A percentile compares a stretch with the other conserved stretches of the same genome.
Evolutionary conservation across 1,139 yeast genomes (phyloP).

Genomic region (Blastobotrys petasosporus): DNA sequence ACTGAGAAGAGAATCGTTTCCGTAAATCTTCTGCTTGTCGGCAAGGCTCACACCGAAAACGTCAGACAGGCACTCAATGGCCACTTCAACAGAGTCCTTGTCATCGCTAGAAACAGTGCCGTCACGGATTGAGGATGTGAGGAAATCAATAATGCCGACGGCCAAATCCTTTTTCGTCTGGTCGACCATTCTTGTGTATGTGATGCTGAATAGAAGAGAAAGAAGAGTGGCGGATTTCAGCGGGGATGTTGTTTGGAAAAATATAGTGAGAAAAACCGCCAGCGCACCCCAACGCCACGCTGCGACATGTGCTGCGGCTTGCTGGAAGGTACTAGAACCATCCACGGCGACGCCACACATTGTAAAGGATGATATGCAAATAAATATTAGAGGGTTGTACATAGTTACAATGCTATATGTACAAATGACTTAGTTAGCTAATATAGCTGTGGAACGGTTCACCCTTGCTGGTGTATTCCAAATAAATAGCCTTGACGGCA

Average conservation of each 20-base stretch:
- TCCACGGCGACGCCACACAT: too few species aligned
- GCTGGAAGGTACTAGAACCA: too few species aligned
- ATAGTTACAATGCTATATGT: too few species aligned
- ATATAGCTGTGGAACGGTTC: background rate
- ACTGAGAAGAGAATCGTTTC: constrained; percentile 37
- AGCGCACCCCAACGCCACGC: too few species aligned
- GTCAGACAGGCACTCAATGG: constrained; percentile 86
- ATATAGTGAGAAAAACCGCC: too few species aligned
- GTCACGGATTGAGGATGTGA: constrained; percentile 52
- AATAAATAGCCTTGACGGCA: background rate
- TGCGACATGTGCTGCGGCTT: too few species aligned
- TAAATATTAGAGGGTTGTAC: too few species aligned
- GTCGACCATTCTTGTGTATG: constrained; percentile 2
- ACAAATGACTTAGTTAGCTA: too few species aligned
- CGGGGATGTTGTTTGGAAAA: too few species aligned
- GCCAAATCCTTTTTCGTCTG: constrained; percentile 57
- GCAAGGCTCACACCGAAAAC: constrained; percentile 64
- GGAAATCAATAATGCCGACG: constrained; percentile 65
- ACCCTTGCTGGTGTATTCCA: background rate
- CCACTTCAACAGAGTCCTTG: constrained; percentile 89
- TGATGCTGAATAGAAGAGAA: too few species aligned
- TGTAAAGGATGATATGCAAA: too few species aligned
- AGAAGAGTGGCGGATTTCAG: too few species aligned
- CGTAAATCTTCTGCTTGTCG: constrained; percentile 40
- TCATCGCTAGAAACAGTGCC: constrained; percentile 73